phyloP scores from a whole-genome alignment of 2,329 filamentous ascomycete species.

The Stemphylium lycopersici region DNA sequence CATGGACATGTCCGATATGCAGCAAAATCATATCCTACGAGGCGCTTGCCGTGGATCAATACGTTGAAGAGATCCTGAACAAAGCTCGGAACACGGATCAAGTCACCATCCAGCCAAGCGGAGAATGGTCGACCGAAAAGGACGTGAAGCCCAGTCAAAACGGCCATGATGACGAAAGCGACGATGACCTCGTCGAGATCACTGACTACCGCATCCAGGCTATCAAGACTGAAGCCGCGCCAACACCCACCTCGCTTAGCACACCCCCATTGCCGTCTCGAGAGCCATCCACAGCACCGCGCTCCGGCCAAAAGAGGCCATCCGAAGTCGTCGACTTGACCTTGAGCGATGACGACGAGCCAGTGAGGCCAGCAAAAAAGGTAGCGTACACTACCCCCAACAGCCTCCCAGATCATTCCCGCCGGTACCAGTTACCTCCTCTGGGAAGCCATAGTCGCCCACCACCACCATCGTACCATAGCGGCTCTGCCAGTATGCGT shows the following conservation, averaged over 20 bases:
- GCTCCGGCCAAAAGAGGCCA: constrained; percentile 51
- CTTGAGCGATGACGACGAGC: constrained; percentile 56
- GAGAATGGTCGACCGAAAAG: constrained; percentile 69
- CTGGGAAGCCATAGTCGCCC: constrained; percentile 27
- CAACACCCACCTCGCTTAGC: constrained; percentile 46
- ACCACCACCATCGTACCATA: constrained; percentile 20
- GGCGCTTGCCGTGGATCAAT: constrained; percentile 86
- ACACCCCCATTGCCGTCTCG: constrained; percentile 56
- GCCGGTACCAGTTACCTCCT: constrained; percentile 38
- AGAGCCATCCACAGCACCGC: constrained; percentile 45
- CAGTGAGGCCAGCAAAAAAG: constrained; percentile 47
- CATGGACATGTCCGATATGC: constrained; percentile 96
- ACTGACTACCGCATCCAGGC: constrained; percentile 47
- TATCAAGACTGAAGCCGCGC: constrained; percentile 49
- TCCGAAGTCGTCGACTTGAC: constrained; percentile 58
- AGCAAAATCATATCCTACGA: constrained; percentile 83
- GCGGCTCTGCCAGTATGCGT: constrained; percentile 20
- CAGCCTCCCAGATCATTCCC: constrained; percentile 41
- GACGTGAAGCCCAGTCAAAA: constrained; percentile 48
- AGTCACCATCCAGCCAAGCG: constrained; percentile 87
- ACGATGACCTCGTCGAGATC: constrained; percentile 56
- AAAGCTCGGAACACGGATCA: constrained; percentile 78
- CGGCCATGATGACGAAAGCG: constrained; percentile 49
- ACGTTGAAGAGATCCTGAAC: constrained; percentile 84
- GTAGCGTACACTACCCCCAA: constrained; percentile 50